Evolutionary conservation across 2,329 filamentous ascomycete genomes (phyloP).

Genomic region (Ascochyta fabae): DNA sequence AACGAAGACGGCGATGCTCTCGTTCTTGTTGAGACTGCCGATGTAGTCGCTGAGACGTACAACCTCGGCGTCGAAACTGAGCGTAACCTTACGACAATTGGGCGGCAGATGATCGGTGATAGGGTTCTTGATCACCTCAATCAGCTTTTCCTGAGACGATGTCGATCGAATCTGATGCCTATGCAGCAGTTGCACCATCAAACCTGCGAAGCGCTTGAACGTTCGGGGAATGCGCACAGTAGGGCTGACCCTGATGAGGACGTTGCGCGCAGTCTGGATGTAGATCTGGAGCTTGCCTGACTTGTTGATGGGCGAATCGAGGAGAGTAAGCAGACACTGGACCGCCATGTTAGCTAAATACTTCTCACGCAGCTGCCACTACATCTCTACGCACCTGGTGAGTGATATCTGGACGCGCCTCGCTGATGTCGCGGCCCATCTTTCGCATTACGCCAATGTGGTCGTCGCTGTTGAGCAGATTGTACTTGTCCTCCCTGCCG

Average conservation of each 20-base stretch:
- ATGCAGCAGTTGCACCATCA: conserved; percentile 98
- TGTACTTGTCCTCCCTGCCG: conserved; percentile 91
- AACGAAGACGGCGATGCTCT: conserved; percentile 97
- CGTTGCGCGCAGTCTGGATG: conserved; percentile 96
- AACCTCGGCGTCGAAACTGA: conserved; percentile 90
- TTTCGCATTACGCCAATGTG: conserved; percentile 99
- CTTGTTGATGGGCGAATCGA: conserved; percentile 99
- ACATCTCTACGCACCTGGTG: conserved; percentile 76
- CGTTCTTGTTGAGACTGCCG: conserved; percentile 75
- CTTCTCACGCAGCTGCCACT: conserved; percentile 5
- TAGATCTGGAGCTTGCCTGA: conserved; percentile 97
- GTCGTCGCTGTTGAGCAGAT: conserved; percentile 96
- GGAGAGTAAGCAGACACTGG: conserved; percentile 93
- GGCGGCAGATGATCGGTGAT: conserved; percentile 96
- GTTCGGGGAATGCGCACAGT: conserved; percentile 96
- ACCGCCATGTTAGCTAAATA: conserved; percentile 30
- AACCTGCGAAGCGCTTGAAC: conserved; percentile 97
- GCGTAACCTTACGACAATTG: conserved; percentile 96
- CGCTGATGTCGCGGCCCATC: conserved; percentile 98
- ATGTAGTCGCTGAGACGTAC: conserved; percentile 91
- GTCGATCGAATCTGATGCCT: conserved; percentile 94
- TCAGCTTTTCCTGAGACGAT: conserved; percentile 94
- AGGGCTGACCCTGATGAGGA: conserved; percentile 97
- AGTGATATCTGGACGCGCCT: conserved; percentile 95
- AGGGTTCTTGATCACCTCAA: conserved; percentile 97